Conservation (phyloP, 140 eudicot species). For the Cichorium intybus region DNA sequence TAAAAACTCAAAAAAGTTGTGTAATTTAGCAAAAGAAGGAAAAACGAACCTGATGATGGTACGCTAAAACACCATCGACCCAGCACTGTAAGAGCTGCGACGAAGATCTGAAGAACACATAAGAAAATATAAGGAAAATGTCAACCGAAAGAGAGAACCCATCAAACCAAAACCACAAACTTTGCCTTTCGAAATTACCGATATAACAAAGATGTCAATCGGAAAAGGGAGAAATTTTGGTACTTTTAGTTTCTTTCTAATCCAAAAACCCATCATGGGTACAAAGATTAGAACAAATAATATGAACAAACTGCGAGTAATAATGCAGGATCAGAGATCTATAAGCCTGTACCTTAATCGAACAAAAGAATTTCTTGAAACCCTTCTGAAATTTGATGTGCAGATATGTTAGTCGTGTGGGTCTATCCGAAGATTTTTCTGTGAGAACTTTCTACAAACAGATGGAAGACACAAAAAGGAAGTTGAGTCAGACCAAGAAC, state of each 20-base stretch:
- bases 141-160: constrained; percentile 6
- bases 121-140: constrained; percentile 14
- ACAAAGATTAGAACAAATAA: not conserved
- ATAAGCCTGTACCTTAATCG: constrained; percentile 14
- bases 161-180: constrained; percentile 15
- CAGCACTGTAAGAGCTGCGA: constrained; percentile 13
- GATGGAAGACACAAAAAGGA: constrained; percentile 1
- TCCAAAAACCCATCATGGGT: constrained; percentile 6
- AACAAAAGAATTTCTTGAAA: constrained; percentile 22
- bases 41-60: constrained; percentile 28
- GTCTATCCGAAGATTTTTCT: not conserved
- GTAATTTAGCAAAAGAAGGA: not conserved
- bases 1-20: not conserved
- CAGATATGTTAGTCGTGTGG: not conserved
- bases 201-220: not conserved
- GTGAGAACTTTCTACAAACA: constrained; percentile 21
- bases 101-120: constrained; percentile 38
- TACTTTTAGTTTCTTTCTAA: not conserved
- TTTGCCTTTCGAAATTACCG: not conserved
- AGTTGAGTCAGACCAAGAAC: constrained; percentile 14
- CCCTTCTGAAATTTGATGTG: not conserved
- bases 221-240: not conserved
- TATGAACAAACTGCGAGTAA: not conserved
- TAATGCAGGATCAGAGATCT: constrained; percentile 30
- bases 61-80: constrained; percentile 19